Evolutionary conservation across 148 eudicot species (phyloP).

Genomic region (Chenopodium album): DNA sequence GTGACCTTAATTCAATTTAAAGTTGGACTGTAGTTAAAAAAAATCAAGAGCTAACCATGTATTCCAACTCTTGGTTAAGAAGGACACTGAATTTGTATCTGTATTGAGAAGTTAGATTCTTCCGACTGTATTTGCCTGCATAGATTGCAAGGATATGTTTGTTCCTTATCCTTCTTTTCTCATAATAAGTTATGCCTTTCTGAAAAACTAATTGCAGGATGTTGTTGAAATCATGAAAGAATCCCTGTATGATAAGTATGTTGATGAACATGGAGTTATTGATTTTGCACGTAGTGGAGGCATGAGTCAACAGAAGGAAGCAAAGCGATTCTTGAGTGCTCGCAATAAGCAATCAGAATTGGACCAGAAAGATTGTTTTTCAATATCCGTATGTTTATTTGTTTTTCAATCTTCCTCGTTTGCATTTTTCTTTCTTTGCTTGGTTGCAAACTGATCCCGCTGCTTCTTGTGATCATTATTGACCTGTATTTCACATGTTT

Average conservation of each 20-base stretch:
- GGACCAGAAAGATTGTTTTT: conserved; percentile 88
- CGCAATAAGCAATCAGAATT: conserved; percentile 86
- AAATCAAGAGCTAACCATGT: neutral
- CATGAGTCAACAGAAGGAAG: conserved; percentile 97
- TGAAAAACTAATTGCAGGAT: conserved; percentile 50
- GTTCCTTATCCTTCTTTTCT: neutral
- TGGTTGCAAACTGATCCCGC: neutral
- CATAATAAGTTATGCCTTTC: neutral
- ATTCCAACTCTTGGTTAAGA: neutral
- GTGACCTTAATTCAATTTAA: neutral
- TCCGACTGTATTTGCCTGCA: neutral
- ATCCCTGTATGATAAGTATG: conserved; percentile 89
- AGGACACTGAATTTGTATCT: neutral
- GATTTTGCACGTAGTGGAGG: conserved; percentile 98
- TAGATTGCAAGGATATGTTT: conserved; percentile 1
- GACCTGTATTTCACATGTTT: conserved; percentile 11
- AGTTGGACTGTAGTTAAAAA: neutral
- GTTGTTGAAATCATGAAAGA: conserved; percentile 97
- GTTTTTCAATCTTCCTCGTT: conserved; percentile 7
- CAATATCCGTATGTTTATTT: conserved; percentile 66
- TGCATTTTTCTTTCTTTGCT: neutral
- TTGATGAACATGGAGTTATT: conserved; percentile 82
- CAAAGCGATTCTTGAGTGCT: conserved; percentile 86
- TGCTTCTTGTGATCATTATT: conserved; percentile 13
- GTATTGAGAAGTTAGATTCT: neutral